phyloP scores from a whole-genome alignment of 2,329 filamentous ascomycete species.

The Aspergillus spinulosporus region DNA sequence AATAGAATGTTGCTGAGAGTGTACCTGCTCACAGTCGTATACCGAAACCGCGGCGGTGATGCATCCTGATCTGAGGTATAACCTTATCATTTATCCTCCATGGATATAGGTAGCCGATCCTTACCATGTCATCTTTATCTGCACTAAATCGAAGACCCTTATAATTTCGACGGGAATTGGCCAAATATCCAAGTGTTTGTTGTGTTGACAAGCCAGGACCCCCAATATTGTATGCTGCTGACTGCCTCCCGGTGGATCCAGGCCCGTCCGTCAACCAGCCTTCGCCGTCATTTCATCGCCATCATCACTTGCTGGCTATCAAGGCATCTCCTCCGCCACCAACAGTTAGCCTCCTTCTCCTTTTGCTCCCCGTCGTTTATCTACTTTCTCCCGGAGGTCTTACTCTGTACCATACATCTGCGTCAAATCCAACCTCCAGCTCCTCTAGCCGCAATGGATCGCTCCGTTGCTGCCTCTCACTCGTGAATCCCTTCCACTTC shows the following conservation, averaged over 20 bases:
- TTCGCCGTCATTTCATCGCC: constrained; percentile 3
- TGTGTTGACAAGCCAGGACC: neutral
- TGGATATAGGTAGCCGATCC: constrained; percentile 1
- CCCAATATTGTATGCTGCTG: constrained; percentile 2
- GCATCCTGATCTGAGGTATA: neutral
- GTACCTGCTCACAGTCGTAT: neutral
- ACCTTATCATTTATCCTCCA: neutral
- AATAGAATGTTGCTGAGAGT: neutral
- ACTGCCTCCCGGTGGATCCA: constrained; percentile 14
- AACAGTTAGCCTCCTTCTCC: neutral
- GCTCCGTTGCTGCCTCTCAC: constrained; percentile 8
- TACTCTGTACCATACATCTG: neutral
- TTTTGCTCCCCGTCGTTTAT: neutral
- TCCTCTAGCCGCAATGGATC: constrained; percentile 12
- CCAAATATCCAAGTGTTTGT: neutral
- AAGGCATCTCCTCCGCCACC: constrained; percentile 12
- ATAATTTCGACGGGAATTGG: neutral
- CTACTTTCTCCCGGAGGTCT: neutral
- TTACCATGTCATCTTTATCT: neutral
- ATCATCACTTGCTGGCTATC: constrained; percentile 10
- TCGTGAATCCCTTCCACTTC: constrained; percentile 13
- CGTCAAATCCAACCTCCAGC: neutral
- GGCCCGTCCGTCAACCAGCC: neutral
- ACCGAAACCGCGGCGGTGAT: neutral
- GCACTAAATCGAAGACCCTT: neutral